These are phyloP conservation scores for Adansonia gregorii DNA, from an alignment of 441 rosid genomes.

Conservation along the genomic window DNA sequence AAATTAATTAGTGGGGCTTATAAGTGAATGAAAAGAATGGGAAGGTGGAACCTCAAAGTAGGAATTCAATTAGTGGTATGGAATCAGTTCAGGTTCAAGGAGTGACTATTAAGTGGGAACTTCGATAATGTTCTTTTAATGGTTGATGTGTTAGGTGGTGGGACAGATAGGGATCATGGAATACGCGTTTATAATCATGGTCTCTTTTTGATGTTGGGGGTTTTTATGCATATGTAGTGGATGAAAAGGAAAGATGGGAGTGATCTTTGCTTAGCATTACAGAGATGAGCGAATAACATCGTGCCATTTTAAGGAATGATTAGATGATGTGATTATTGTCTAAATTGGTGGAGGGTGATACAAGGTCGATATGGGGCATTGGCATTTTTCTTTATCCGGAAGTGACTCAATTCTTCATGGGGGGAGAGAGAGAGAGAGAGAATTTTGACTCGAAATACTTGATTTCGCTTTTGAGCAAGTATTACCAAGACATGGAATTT, in stretches of 20 bases:
- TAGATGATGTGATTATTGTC: background rate
- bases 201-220: background rate
- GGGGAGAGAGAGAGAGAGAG: background rate
- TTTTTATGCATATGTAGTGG: background rate
- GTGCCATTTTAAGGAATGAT: background rate
- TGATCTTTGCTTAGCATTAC: slow-evolving; percentile 11
- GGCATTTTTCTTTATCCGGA: background rate
- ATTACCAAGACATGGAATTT: background rate
- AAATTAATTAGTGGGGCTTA: background rate
- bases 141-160: slow-evolving; percentile 21
- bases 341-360: background rate
- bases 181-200: background rate
- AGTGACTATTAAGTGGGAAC: background rate
- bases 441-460: background rate
- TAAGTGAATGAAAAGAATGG: background rate
- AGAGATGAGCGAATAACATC: background rate
- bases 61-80: slow-evolving; percentile 1
- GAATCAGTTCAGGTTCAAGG: background rate
- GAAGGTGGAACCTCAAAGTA: background rate
- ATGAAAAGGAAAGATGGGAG: background rate
- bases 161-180: slow-evolving; percentile 8
- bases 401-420: background rate
- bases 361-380: background rate
- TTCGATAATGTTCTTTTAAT: background rate
- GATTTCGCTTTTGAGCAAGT: slow-evolving; percentile 7